phyloP scores from a whole-genome alignment of 768 basidiomycete species.

The Lentinula edodes region DNA sequence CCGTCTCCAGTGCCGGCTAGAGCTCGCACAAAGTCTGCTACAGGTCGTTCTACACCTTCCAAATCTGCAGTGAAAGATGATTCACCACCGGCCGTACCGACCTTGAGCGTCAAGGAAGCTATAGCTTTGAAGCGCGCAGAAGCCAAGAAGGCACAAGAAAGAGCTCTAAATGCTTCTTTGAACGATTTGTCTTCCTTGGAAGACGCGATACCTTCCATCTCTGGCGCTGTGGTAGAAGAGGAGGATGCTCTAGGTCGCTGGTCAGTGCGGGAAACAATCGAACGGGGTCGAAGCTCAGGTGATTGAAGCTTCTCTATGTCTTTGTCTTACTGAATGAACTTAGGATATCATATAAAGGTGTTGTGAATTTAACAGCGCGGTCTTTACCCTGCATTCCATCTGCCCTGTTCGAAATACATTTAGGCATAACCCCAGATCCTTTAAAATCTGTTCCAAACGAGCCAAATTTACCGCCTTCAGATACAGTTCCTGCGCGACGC shows the following conservation, averaged over 20 bases:
- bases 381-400: conserved; percentile 70
- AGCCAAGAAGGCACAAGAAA: conserved; percentile 55
- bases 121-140: conserved; percentile 78
- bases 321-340: conserved; percentile 39
- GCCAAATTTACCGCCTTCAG: conserved; percentile 40
- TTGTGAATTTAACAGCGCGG: conserved; percentile 71
- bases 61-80: conserved; percentile 22
- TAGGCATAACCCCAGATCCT: conserved; percentile 67
- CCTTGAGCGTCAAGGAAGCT: conserved; percentile 63
- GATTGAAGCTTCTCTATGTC: conserved; percentile 17
- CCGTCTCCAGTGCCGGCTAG: conserved; percentile 12
- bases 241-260: conserved; percentile 60
- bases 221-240: conserved; percentile 19
- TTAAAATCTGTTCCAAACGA: conserved; percentile 60
- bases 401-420: conserved; percentile 74
- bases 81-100: conserved; percentile 17
- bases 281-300: conserved; percentile 76
- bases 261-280: conserved; percentile 69
- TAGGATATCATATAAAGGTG: conserved; percentile 44
- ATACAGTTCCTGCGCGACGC: conserved; percentile 25
- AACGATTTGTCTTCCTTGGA: conserved; percentile 39
- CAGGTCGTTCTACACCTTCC: conserved; percentile 16
- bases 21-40: conserved; percentile 27
- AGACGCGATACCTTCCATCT: conserved; percentile 36
- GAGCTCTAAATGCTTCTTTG: conserved; percentile 18